Evolutionary conservation across 2,329 filamentous ascomycete species (phyloP), one percentile per base, ranked within the genome.

Genomic region (Aspergillus sp.): DNA sequence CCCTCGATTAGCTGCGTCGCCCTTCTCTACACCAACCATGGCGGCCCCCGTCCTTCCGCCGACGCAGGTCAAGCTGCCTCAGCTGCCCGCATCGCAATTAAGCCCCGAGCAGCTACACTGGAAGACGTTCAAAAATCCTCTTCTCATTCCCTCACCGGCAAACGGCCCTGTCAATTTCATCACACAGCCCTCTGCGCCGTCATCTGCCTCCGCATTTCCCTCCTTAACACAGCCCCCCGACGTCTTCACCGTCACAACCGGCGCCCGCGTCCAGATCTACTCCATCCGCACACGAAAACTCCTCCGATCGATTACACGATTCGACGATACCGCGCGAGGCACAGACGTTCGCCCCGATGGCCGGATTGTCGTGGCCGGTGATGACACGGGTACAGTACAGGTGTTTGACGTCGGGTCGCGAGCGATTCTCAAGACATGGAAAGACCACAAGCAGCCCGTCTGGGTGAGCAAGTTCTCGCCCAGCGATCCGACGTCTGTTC

Each of bases 71-170:
- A 96, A 91, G 82, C 84, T 96, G 71, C 87, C 93, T 57, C 84
- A 90, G 62, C 90, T 91, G 51, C 92, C 92, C 57, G 88, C 89
- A 41, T 89, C 91, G 54, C 70, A 70, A 49, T 79, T 93, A 48
- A 96, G 93, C 6, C 88, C 93, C 33, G 95, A 99, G 79, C 93
- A 98, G 78, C 85, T 88, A 64, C 98, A 98, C 82, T 99, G 96
- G 96, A 90, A 89, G 72, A 89, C 90, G 12, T 99, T 99, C 81
- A 92, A 91, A 78, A 95, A 93, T 66, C 90, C 93, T 64, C 86
- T 96, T 57, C 87, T 93, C 61, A 87, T 98, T 61, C 90, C 95
- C 46, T 96, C 93, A 62, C 92, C 93, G 63, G 91, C 95, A 63
- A 90, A 91, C 71, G 92, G 90, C 73, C 90, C 91, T 46, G 86